Percentiles rank a stretch among this genome's conserved stretches.
These are phyloP conservation scores for Penicillium paxilli DNA, from an alignment of 495 filamentous ascomycete genomes.

Conservation along the genomic window DNA sequence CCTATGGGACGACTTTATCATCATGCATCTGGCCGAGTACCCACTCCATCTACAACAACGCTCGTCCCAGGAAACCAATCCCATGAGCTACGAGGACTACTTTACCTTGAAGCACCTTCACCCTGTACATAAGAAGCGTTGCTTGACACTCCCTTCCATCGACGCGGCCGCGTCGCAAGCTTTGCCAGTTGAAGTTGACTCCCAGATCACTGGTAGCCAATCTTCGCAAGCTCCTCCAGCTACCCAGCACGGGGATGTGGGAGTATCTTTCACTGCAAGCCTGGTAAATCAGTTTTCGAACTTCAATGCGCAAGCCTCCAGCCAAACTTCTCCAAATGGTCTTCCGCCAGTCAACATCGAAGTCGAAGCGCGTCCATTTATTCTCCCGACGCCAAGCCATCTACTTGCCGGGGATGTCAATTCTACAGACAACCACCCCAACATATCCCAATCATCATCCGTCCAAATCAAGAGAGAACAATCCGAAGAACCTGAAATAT, in stretches of 20 bases:
- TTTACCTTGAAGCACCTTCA: slow-evolving; percentile 27
- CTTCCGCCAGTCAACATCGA: not conserved
- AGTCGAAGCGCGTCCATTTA: not conserved
- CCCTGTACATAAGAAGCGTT: slow-evolving; percentile 39
- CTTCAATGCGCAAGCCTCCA: slow-evolving; percentile 30
- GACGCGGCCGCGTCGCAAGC: slow-evolving; percentile 29
- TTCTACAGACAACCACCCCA: not conserved
- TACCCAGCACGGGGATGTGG: not conserved
- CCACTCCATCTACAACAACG: slow-evolving; percentile 31
- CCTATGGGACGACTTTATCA: slow-evolving; percentile 71
- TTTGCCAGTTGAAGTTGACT: not conserved
- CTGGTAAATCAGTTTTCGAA: slow-evolving; percentile 30
- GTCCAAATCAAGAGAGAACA: slow-evolving; percentile 8
- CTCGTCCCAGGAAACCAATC: slow-evolving; percentile 13
- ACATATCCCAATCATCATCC: not conserved
- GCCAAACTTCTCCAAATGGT: slow-evolving; percentile 1
- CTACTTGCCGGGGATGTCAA: too few species aligned
- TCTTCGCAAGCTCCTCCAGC: not conserved
- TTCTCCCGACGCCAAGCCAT: too few species aligned
- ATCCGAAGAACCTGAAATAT: not conserved
- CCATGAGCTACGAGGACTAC: slow-evolving; percentile 34
- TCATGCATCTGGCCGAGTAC: slow-evolving; percentile 43
- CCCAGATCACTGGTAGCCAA: slow-evolving; percentile 2
- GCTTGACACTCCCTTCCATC: slow-evolving; percentile 30
- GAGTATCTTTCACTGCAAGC: slow-evolving; percentile 30